Percentiles rank a stretch among this genome's conserved stretches.
These are phyloP conservation scores for Trichoderma atrobrunneum DNA, from an alignment of 2,329 filamentous ascomycete genomes.

Conservation along the genomic window DNA sequence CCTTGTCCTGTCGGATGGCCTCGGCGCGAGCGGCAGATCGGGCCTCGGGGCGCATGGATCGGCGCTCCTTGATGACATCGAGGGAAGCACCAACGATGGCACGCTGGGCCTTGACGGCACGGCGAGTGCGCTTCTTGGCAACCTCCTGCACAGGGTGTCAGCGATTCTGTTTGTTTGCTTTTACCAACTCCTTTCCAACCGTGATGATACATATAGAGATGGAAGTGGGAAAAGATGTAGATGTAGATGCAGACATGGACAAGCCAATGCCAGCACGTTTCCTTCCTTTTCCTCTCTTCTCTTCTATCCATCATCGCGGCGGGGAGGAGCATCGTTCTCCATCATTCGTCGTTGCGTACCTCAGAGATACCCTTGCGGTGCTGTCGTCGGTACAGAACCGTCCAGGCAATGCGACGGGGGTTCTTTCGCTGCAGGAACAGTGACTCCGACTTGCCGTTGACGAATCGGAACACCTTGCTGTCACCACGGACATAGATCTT, in stretches of 20 bases:
- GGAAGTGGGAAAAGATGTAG: not conserved
- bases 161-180: conserved; percentile 24
- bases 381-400: conserved; percentile 94
- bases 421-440: conserved; percentile 99
- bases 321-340: not conserved
- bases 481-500: conserved; percentile 99
- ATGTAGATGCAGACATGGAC: not conserved
- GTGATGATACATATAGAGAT: not conserved
- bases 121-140: conserved; percentile 98
- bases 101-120: conserved; percentile 97
- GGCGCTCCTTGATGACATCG: conserved; percentile 99
- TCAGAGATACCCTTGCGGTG: conserved; percentile 99
- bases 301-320: not conserved
- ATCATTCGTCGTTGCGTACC: conserved; percentile 58
- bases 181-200: not conserved
- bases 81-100: conserved; percentile 98
- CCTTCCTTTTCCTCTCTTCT: not conserved
- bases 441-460: conserved; percentile 99
- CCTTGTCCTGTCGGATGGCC: conserved; percentile 97
- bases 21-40: conserved; percentile 83
- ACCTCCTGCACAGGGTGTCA: conserved; percentile 73
- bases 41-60: conserved; percentile 89
- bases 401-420: conserved; percentile 99
- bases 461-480: conserved; percentile 99
- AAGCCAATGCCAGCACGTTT: not conserved